A percentile compares a stretch with the other conserved stretches of the same genome.
phyloP scores from a whole-genome alignment of 1,284 basidiomycete genomes.

The Phellopilus nigrolimitatus region DNA sequence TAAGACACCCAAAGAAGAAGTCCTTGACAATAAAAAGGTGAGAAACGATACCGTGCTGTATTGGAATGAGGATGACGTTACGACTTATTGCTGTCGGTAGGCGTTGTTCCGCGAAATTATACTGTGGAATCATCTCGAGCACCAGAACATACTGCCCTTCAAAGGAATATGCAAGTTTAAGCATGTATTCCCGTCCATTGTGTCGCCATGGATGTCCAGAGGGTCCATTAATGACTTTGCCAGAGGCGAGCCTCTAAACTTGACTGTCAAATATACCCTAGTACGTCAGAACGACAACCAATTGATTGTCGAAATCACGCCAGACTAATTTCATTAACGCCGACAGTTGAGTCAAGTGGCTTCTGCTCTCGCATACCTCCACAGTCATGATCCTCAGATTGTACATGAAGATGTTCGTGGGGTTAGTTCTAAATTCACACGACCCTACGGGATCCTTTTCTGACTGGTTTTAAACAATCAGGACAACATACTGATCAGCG shows the following conservation, averaged over 20 bases:
- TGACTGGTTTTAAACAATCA: constrained; percentile 8
- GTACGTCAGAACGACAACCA: too few relatives aligned
- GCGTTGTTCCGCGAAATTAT: constrained; percentile 5
- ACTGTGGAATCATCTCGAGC: constrained; percentile 8
- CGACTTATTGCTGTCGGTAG: not conserved
- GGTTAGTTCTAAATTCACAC: constrained; percentile 1
- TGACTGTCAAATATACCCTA: not conserved
- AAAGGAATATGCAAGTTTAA: constrained; percentile 4
- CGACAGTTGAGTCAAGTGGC: constrained; percentile 12
- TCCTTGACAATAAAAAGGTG: not conserved
- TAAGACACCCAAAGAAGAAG: constrained; percentile 1
- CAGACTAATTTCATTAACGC: not conserved
- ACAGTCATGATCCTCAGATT: constrained; percentile 13
- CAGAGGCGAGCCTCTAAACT: not conserved
- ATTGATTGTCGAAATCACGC: too few relatives aligned
- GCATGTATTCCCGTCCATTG: not conserved
- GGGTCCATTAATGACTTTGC: constrained; percentile 5
- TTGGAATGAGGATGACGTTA: not conserved
- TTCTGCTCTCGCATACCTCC: constrained; percentile 7
- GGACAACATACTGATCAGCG: constrained; percentile 31
- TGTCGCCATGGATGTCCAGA: constrained; percentile 10
- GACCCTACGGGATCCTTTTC: not conserved
- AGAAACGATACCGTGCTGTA: not conserved
- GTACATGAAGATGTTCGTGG: constrained; percentile 13
- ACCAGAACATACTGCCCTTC: constrained; percentile 4